Conservation (phyloP, 352 stramenopile species). For the Thalassiosira livingstoniorum region DNA sequence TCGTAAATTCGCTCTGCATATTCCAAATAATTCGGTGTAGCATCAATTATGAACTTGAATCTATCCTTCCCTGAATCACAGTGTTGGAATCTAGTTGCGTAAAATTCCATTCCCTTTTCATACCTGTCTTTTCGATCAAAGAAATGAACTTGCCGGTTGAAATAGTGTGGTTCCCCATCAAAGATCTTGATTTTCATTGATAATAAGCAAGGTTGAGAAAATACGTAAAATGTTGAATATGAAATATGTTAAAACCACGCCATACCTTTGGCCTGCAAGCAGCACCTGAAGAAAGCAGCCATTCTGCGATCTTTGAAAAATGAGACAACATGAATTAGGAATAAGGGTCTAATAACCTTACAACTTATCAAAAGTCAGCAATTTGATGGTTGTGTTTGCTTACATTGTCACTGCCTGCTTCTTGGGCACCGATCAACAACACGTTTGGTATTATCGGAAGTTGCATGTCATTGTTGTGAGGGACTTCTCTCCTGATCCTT, state of each 20-base stretch:
- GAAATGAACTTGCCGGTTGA: slow-evolving; percentile 11
- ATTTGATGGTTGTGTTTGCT: background rate
- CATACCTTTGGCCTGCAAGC: background rate
- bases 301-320: background rate
- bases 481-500: no score
- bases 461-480: no score
- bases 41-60: slow-evolving; percentile 2
- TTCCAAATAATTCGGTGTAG: background rate
- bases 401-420: slow-evolving; percentile 5
- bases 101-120: slow-evolving; percentile 18
- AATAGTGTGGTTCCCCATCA: slow-evolving; percentile 6
- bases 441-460: slow-evolving; percentile 1
- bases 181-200: background rate
- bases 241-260: background rate
- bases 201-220: background rate
- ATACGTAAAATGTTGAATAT: background rate
- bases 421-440: slow-evolving; percentile 9
- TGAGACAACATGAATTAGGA: background rate
- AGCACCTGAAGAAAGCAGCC: slow-evolving; percentile 11
- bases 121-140: slow-evolving; percentile 5
- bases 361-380: background rate
- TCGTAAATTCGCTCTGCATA: background rate
- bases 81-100: slow-evolving; percentile 3
- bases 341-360: background rate
- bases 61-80: background rate